These are phyloP conservation scores for Mycena amicta DNA, from an alignment of 768 basidiomycete genomes.

Conservation along the genomic window DNA sequence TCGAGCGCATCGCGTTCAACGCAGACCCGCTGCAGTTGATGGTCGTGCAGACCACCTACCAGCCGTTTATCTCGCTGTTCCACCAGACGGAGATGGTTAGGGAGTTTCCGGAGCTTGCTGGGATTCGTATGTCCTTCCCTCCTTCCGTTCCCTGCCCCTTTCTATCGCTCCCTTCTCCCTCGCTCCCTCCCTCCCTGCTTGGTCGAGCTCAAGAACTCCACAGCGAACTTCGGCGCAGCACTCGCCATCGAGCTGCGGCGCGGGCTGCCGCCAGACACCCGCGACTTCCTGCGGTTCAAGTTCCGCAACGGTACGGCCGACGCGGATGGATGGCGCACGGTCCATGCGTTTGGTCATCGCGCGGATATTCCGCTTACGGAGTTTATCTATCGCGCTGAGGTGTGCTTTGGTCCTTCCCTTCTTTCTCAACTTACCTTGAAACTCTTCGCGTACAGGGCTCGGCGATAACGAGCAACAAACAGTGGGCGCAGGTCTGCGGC, in stretches of 20 bases:
- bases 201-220: neutral
- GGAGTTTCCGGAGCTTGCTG: slow-evolving; percentile 55
- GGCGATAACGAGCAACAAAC: slow-evolving; percentile 54
- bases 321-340: slow-evolving; percentile 55
- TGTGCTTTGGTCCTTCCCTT: slow-evolving; percentile 32
- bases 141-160: neutral
- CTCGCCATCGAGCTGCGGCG: slow-evolving; percentile 79
- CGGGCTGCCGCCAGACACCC: slow-evolving; percentile 70
- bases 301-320: slow-evolving; percentile 77
- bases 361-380: slow-evolving; percentile 81
- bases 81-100: slow-evolving; percentile 66
- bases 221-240: slow-evolving; percentile 75
- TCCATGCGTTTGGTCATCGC: slow-evolving; percentile 76
- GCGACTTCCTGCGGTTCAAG: slow-evolving; percentile 81
- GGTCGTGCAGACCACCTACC: slow-evolving; percentile 81
- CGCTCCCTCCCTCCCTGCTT: too few species aligned
- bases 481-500: slow-evolving; percentile 53
- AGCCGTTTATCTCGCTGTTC: slow-evolving; percentile 89
- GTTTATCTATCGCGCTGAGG: slow-evolving; percentile 83
- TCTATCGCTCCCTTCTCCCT: too few species aligned
- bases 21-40: slow-evolving; percentile 79
- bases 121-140: slow-evolving; percentile 57
- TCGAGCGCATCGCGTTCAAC: slow-evolving; percentile 79
- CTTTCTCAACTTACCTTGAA: slow-evolving; percentile 16
- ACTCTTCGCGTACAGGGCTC: slow-evolving; percentile 45